phyloP scores from a whole-genome alignment of 2,329 filamentous ascomycete species.

The Exophiala bonariae region DNA sequence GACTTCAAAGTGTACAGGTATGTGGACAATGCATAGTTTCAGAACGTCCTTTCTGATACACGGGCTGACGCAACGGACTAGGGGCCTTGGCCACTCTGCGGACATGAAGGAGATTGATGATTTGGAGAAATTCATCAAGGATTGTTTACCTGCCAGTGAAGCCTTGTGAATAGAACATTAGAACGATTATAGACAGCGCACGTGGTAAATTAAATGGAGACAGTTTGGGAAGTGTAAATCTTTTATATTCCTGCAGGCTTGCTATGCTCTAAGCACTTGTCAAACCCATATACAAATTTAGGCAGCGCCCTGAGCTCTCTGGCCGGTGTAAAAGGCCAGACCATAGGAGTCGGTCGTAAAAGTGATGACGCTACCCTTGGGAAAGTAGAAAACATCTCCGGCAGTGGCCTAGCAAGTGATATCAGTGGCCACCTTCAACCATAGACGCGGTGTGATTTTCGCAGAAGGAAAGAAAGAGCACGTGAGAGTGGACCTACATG shows the following conservation, averaged over 20 bases:
- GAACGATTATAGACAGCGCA: no score
- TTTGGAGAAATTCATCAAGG: conserved; percentile 65
- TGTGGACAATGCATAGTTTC: no score
- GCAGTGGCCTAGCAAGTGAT: conserved; percentile 57
- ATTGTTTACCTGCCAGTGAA: conserved; percentile 28
- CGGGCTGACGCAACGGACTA: conserved; percentile 33
- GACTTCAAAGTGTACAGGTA: conserved; percentile 75
- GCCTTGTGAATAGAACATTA: conserved; percentile 18
- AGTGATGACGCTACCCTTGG: conserved; percentile 65
- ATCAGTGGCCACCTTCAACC: no score
- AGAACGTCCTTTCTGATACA: no score
- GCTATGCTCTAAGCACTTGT: background rate
- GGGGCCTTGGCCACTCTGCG: conserved; percentile 73
- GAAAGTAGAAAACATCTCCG: conserved; percentile 70
- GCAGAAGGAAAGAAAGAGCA: background rate
- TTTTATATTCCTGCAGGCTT: background rate
- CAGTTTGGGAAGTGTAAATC: background rate
- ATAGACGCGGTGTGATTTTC: no score
- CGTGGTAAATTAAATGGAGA: no score
- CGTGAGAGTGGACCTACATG: conserved; percentile 12
- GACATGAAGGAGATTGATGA: conserved; percentile 78
- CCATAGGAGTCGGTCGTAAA: conserved; percentile 66
- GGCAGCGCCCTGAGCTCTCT: conserved; percentile 31
- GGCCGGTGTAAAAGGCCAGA: conserved; percentile 56
- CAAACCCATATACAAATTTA: conserved; percentile 12